Conservation (phyloP, 768 basidiomycete genomes). For the Gloeopeniophorella convolvens region DNA sequence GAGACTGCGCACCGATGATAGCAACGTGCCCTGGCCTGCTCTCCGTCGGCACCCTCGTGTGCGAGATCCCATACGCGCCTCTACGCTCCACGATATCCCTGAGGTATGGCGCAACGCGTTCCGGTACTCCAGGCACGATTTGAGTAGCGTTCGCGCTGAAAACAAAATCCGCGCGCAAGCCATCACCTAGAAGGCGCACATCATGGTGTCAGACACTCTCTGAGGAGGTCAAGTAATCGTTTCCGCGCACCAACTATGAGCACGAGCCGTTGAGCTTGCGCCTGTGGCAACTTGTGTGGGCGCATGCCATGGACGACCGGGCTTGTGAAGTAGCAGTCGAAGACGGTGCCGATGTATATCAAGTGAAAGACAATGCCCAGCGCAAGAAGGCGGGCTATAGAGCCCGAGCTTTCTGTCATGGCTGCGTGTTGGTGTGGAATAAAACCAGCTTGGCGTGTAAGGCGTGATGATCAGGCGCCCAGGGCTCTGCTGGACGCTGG, state of each 20-base stretch:
- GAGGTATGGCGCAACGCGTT: conserved; percentile 67
- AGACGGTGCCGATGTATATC: conserved; percentile 62
- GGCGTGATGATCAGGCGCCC: too few relatives aligned
- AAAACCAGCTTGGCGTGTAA: too few relatives aligned
- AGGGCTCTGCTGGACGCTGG: too few relatives aligned
- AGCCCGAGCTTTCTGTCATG: conserved; percentile 12
- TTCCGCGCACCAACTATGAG: conserved; percentile 61
- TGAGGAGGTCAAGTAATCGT: background rate
- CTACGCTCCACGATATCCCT: conserved; percentile 56
- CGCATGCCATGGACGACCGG: conserved; percentile 77
- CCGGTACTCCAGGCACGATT: conserved; percentile 42
- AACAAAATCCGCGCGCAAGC: conserved; percentile 74
- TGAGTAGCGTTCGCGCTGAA: conserved; percentile 59
- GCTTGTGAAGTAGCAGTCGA: conserved; percentile 86
- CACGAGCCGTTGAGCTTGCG: conserved; percentile 66
- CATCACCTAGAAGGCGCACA: conserved; percentile 50
- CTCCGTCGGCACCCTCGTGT: conserved; percentile 84
- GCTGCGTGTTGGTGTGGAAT: background rate
- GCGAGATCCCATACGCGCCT: conserved; percentile 79
- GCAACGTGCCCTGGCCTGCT: conserved; percentile 87
- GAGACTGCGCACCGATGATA: conserved; percentile 53
- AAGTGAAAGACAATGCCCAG: conserved; percentile 71
- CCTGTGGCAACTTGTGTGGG: conserved; percentile 38
- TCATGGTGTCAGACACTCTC: background rate
- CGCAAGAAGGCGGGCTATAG: conserved; percentile 38